These are phyloP conservation scores for Pontederia paniculata DNA, from an alignment of 176 grass and related monocot species.

Conservation along the genomic window DNA sequence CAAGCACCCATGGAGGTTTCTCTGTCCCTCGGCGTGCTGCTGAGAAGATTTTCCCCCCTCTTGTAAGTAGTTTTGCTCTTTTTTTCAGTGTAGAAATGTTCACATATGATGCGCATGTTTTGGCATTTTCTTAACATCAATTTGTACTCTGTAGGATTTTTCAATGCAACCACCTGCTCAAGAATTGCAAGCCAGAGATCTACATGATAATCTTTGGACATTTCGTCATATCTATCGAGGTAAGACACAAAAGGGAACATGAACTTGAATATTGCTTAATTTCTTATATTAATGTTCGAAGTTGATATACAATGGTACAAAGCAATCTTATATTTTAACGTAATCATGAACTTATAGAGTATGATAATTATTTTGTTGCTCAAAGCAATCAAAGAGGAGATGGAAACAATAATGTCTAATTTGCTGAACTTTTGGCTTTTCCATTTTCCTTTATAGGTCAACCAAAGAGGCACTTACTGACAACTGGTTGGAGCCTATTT, in stretches of 20 bases:
- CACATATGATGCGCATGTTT: background rate
- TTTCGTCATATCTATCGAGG: slow-evolving; percentile 77
- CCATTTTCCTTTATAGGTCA: slow-evolving; percentile 34
- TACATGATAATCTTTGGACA: slow-evolving; percentile 58
- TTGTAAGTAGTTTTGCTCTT: slow-evolving; percentile 37
- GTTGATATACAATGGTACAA: too few relatives aligned
- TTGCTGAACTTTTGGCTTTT: background rate
- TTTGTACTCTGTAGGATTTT: slow-evolving; percentile 38
- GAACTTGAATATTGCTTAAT: background rate
- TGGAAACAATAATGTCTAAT: background rate
- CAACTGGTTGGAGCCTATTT: slow-evolving; percentile 83
- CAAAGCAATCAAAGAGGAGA: background rate
- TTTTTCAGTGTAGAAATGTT: slow-evolving; percentile 1
- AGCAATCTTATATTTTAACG: too few relatives aligned
- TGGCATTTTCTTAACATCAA: slow-evolving; percentile 1
- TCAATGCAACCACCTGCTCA: slow-evolving; percentile 62
- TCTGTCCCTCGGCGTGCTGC: slow-evolving; percentile 66
- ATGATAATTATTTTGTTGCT: background rate
- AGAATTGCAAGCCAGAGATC: slow-evolving; percentile 58
- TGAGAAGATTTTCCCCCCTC: slow-evolving; percentile 55
- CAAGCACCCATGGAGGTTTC: slow-evolving; percentile 82
- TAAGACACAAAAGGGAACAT: background rate
- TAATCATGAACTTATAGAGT: background rate
- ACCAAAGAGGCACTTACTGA: slow-evolving; percentile 76
- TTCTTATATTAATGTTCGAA: background rate